These are phyloP conservation scores for Oryza coarctata DNA, from an alignment of 176 grass and related monocot genomes.

Conservation along the genomic window DNA sequence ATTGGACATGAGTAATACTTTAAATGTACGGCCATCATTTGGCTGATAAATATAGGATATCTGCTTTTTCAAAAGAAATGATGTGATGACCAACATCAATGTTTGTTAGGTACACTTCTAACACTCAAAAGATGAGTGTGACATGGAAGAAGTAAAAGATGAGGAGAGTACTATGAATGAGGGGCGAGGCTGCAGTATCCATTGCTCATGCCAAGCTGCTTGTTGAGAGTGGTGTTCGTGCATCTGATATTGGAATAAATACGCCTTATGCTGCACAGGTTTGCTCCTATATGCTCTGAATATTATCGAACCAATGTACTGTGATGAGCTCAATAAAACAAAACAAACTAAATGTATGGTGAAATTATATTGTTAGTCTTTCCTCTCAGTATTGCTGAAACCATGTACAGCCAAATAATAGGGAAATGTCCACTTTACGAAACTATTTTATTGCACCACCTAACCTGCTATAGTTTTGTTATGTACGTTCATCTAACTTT, in stretches of 20 bases:
- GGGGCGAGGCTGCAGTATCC: constrained; percentile 85
- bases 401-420: constrained; percentile 14
- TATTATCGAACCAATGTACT: constrained; percentile 7
- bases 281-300: constrained; percentile 25
- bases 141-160: constrained; percentile 98
- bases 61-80: background rate
- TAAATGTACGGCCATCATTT: background rate
- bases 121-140: constrained; percentile 43
- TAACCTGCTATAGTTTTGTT: background rate
- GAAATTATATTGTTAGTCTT: too few species aligned
- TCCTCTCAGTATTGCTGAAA: too few species aligned
- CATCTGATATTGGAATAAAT: constrained; percentile 96
- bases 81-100: background rate
- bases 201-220: constrained; percentile 85
- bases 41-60: constrained; percentile 6
- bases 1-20: constrained; percentile 5
- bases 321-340: background rate
- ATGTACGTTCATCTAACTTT: background rate
- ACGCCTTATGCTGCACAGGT: constrained; percentile 96
- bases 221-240: constrained; percentile 76
- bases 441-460: background rate
- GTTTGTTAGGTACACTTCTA: constrained; percentile 16
- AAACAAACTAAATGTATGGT: background rate
- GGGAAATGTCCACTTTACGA: background rate
- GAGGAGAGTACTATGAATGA: constrained; percentile 97